A percentile compares a stretch with the other conserved stretches of the same genome.
These are phyloP conservation scores for Kalmusia sp. DNA, from an alignment of 2,329 filamentous ascomycete genomes.

Conservation along the genomic window DNA sequence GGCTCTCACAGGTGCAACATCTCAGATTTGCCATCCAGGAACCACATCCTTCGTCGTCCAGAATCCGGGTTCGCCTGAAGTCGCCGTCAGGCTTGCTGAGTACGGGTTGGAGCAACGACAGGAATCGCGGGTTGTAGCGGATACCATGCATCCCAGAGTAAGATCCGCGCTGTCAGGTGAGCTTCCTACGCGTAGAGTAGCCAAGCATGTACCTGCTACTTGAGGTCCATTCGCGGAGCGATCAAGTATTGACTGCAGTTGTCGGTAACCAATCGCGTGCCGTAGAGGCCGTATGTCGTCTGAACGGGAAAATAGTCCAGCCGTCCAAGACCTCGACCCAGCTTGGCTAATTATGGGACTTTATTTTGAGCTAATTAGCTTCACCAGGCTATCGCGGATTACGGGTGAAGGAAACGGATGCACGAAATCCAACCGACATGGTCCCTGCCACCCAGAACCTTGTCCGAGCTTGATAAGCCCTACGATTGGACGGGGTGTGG, in stretches of 20 bases:
- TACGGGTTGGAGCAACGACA: not conserved
- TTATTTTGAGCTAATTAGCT: constrained; percentile 39
- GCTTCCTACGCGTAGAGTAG: constrained; percentile 25
- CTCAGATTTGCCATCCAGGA: constrained; percentile 8
- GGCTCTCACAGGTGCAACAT: constrained; percentile 13
- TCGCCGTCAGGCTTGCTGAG: not conserved
- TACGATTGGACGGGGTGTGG: constrained; percentile 32
- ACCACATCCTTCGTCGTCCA: constrained; percentile 16
- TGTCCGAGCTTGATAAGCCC: constrained; percentile 25
- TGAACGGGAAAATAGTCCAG: constrained; percentile 27
- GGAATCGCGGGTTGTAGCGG: constrained; percentile 22
- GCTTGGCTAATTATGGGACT: constrained; percentile 41
- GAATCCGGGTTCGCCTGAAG: constrained; percentile 9
- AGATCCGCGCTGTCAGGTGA: constrained; percentile 46
- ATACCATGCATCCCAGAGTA: constrained; percentile 16
- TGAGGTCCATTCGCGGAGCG: constrained; percentile 42
- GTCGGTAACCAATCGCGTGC: constrained; percentile 44
- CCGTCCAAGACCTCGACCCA: constrained; percentile 16
- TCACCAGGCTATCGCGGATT: constrained; percentile 28
- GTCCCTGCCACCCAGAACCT: constrained; percentile 26
- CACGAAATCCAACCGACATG: constrained; percentile 32
- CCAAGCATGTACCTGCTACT: constrained; percentile 31
- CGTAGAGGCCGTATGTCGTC: constrained; percentile 18
- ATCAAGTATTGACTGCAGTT: constrained; percentile 41
- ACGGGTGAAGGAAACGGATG: constrained; percentile 15